Conservation (phyloP, 2,329 filamentous ascomycete species). For the Trichoderma koningii region DNA sequence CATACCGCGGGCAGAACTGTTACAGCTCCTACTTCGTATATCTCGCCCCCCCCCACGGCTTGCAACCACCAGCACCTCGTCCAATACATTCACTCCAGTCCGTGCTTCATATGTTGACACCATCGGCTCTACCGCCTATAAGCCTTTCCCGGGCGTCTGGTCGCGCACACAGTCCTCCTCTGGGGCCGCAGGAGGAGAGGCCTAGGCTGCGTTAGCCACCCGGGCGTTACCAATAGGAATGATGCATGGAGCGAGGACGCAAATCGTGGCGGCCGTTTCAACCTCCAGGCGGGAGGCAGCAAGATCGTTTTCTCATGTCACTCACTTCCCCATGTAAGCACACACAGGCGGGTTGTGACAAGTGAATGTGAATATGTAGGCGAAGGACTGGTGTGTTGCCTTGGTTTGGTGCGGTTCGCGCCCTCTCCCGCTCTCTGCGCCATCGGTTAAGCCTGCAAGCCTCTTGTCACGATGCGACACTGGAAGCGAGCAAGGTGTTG, state of each 20-base stretch:
- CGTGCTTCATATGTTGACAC: background rate
- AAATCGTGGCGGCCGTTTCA: background rate
- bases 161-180: conserved; percentile 6
- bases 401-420: background rate
- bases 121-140: conserved; percentile 1
- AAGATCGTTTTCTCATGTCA: conserved; percentile 1
- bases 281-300: background rate
- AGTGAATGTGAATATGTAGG: background rate
- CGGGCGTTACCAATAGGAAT: conserved; percentile 6
- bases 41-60: background rate
- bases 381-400: background rate
- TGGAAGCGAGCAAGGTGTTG: too few species aligned
- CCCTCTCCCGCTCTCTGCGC: background rate
- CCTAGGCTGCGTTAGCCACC: conserved; percentile 14
- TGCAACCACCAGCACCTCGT: too few species aligned
- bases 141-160: conserved; percentile 9
- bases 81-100: too few species aligned
- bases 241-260: background rate
- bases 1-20: background rate
- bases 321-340: background rate
- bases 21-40: background rate
- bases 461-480: too few species aligned
- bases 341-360: background rate
- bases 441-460: too few species aligned
- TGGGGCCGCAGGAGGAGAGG: background rate